Percentiles rank a stretch among this genome's conserved stretches.
phyloP scores from a whole-genome alignment of 345 rosid species.

The Populus ilicifolia region DNA sequence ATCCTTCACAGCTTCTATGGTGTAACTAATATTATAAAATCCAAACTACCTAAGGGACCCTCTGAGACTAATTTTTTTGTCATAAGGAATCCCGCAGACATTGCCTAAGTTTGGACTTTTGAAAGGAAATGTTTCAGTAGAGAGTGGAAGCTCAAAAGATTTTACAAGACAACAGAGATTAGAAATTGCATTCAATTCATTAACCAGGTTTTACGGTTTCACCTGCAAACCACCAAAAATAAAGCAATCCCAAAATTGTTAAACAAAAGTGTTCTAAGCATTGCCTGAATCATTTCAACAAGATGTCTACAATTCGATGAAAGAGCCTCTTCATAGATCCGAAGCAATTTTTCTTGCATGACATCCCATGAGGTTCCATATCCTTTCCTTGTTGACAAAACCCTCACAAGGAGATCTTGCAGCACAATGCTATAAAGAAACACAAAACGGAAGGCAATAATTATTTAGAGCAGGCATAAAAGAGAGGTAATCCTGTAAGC shows the following conservation, averaged over 20 bases:
- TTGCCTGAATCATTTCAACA: constrained; percentile 73
- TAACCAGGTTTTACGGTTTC: background rate
- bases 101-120: background rate
- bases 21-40: constrained; percentile 2
- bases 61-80: background rate
- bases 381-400: constrained; percentile 54
- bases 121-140: background rate
- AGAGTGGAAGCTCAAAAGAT: background rate
- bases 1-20: background rate
- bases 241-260: no score
- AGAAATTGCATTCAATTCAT: background rate
- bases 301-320: constrained; percentile 61
- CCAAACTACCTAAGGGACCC: background rate
- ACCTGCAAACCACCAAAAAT: constrained; percentile 2
- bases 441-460: constrained; percentile 16
- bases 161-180: background rate
- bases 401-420: constrained; percentile 66
- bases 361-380: constrained; percentile 57
- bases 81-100: background rate
- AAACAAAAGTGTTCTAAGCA: constrained; percentile 13
- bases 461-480: background rate
- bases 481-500: background rate
- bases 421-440: constrained; percentile 52
- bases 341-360: constrained; percentile 54
- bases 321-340: constrained; percentile 66